phyloP scores from a whole-genome alignment of 164 flowering plant genomes.

The Vitis amurensis region DNA sequence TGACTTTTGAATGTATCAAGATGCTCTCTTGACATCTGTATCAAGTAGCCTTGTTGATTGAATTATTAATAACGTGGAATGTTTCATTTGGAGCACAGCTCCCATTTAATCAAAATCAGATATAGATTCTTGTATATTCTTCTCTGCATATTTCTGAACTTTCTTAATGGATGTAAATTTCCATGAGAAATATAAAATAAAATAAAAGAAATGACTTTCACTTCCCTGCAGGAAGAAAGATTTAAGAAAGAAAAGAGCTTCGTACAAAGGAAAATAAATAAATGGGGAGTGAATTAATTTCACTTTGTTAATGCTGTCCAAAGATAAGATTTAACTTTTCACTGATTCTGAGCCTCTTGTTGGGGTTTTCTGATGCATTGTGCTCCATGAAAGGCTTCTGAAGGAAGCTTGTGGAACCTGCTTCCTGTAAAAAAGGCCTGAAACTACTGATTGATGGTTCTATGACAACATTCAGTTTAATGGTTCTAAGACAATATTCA shows the following conservation, averaged over 20 bases:
- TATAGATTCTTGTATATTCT: background rate
- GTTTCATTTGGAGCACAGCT: background rate
- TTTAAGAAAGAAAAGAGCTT: no score
- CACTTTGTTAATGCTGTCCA: background rate
- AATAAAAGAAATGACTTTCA: background rate
- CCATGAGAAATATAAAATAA: background rate
- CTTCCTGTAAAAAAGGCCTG: background rate
- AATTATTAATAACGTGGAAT: background rate
- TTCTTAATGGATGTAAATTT: slow-evolving; percentile 1
- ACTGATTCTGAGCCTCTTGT: background rate
- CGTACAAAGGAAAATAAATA: no score
- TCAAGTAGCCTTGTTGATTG: background rate
- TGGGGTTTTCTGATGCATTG: background rate
- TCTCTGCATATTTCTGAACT: background rate
- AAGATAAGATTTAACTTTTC: background rate
- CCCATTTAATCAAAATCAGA: background rate
- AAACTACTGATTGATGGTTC: background rate
- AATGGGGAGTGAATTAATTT: background rate
- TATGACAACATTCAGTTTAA: background rate
- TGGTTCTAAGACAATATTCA: background rate
- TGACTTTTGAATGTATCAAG: no score
- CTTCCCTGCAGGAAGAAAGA: background rate
- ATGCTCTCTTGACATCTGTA: background rate
- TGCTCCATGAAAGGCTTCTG: background rate
- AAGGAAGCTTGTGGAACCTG: slow-evolving; percentile 1